phyloP scores from a whole-genome alignment of 371 early-diverging fungal genomes.

The Mucor circinelloides region DNA sequence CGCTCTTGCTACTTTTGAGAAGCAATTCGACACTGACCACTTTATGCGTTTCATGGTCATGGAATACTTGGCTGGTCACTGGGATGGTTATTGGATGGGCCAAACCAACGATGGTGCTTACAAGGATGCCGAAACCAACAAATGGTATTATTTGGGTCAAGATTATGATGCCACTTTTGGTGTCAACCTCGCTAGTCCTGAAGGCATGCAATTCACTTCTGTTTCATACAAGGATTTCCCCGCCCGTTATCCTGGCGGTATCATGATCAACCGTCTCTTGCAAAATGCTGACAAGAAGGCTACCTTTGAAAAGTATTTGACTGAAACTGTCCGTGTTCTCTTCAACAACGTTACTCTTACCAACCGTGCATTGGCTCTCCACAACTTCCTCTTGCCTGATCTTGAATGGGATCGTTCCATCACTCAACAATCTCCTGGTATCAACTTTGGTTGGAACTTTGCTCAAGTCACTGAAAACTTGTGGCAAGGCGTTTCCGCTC shows the following conservation, averaged over 20 bases:
- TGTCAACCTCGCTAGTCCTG: conserved; percentile 44
- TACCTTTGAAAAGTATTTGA: conserved; percentile 54
- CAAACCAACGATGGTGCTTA: conserved; percentile 62
- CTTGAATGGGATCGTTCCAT: conserved; percentile 57
- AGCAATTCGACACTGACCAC: conserved; percentile 43
- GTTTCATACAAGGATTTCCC: conserved; percentile 52
- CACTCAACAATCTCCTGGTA: conserved; percentile 55
- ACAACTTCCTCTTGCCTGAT: conserved; percentile 54
- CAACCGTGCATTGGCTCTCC: conserved; percentile 53
- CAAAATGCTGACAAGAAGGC: conserved; percentile 42
- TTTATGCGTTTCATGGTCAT: conserved; percentile 64
- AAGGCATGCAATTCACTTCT: conserved; percentile 28
- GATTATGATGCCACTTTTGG: conserved; percentile 64
- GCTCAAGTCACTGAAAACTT: conserved; percentile 49
- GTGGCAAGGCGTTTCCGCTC: conserved; percentile 33
- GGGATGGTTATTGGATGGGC: conserved; percentile 64
- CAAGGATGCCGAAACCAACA: conserved; percentile 49
- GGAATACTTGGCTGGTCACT: conserved; percentile 57
- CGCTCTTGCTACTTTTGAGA: conserved; percentile 38
- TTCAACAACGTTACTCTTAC: conserved; percentile 58
- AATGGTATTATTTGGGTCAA: conserved; percentile 52
- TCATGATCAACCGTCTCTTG: conserved; percentile 56
- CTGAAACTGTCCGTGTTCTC: conserved; percentile 48
- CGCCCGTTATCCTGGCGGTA: conserved; percentile 39
- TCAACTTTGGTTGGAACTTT: conserved; percentile 55